Evolutionary conservation across 2,329 filamentous ascomycete genomes (phyloP), one percentile per base, ranked within the genome.

Genomic region (Talaromyces sp.): DNA sequence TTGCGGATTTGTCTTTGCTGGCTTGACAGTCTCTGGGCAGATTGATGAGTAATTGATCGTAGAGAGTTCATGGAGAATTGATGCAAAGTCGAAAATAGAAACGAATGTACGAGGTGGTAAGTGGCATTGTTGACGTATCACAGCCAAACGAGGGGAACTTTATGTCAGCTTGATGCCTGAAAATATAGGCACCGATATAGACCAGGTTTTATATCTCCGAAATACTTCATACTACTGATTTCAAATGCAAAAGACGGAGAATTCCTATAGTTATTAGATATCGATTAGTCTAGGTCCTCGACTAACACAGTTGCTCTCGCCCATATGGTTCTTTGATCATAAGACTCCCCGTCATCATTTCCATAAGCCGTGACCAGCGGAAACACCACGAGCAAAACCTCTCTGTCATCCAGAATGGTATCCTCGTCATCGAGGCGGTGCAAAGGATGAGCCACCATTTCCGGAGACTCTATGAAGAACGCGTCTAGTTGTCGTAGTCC

Each of bases 11-110:
- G 58, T 33, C 52, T 56, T 39, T 56, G n/a, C 31, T 37, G 52
- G 33, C n/a, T 39, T n/a, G 33, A 39, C 33, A 37, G n/a, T 37
- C n/a, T 56, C 15, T 37, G 33, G 15, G 52, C n/a, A 37, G 7
- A 56, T 56, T 8, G 33, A 60, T 68, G 68, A 25, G 13, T n/a
- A 13, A 31, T 22, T 52, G 35, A 47, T 52, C 70, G 71, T 66
- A 70, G 50, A 67, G 76, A 71, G 68, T 62, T 74, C 73, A 77
- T 77, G 66, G 45, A 52, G 43, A 19, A 35, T 52, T 22, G 5
- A 59, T 45, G 11, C 10, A 17, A 43, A 31, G 27, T 59, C 22
- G n/a, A 31, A 59, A 8, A 3, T 45, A 0, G 56, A 59, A 27
- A 41, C 3, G 56, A 59, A 27, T 27, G 56, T 27, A 45, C 19